A percentile compares a stretch with the other conserved stretches of the same genome.
Evolutionary conservation across 305 asterid species (phyloP).

Genomic region (Euphrasia arctica): DNA sequence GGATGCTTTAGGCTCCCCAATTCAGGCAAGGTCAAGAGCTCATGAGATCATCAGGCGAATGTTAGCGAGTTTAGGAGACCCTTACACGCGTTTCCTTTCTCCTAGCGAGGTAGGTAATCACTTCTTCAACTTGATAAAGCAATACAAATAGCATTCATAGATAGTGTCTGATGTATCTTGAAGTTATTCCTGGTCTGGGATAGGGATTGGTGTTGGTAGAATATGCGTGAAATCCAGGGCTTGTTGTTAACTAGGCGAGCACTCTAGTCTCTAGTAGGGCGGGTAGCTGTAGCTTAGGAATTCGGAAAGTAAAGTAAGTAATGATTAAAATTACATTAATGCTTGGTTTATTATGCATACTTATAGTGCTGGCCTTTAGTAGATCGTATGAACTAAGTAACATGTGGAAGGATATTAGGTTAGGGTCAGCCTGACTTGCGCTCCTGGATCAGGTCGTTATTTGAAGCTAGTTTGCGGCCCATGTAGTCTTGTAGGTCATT

Average conservation of each 20-base stretch:
- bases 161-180: conserved; percentile 3
- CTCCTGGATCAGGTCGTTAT: no score
- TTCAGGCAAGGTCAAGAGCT: conserved; percentile 74
- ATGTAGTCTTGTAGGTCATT: no score
- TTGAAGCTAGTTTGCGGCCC: no score
- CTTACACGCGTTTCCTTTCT: conserved; percentile 85
- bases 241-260: background rate
- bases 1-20: conserved; percentile 55
- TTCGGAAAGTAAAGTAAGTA: no score
- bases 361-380: no score
- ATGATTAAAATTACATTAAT: no score
- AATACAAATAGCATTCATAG: background rate
- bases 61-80: conserved; percentile 87
- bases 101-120: conserved; percentile 62
- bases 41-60: conserved; percentile 77
- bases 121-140: conserved; percentile 16
- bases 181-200: background rate
- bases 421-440: no score
- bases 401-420: no score
- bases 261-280: no score
- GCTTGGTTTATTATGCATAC: no score
- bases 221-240: background rate
- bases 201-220: background rate
- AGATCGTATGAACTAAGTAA: no score
- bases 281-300: no score